Percentiles rank a stretch among this genome's conserved stretches.
Conservation (phyloP, 495 filamentous ascomycete genomes). For the Neurospora intermedia region DNA sequence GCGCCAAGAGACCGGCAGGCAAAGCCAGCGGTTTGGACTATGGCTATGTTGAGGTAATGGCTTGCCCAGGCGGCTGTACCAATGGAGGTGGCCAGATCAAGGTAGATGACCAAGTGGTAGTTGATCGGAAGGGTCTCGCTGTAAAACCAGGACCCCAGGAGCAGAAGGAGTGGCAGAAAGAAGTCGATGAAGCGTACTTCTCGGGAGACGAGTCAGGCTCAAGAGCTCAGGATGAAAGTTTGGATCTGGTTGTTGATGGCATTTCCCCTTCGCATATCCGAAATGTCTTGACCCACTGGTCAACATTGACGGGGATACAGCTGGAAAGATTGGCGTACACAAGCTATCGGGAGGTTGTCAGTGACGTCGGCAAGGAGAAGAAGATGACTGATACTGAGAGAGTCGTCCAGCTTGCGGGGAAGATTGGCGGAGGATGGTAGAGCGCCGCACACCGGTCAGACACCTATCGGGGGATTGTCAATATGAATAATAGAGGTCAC, state of each 20-base stretch:
- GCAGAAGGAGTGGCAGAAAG: conserved; percentile 76
- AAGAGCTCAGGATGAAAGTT: conserved; percentile 10
- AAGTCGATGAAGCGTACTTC: conserved; percentile 91
- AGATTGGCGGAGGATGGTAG: conserved; percentile 92
- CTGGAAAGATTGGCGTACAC: conserved; percentile 70
- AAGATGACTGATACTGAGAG: conserved; percentile 59
- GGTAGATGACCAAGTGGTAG: conserved; percentile 56
- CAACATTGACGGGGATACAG: conserved; percentile 52
- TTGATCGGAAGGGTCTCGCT: conserved; percentile 32
- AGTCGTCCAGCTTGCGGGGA: conserved; percentile 81
- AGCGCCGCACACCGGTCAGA: conserved; percentile 3
- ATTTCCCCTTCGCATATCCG: conserved; percentile 46
- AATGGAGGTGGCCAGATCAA: conserved; percentile 96
- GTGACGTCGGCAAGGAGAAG: conserved; percentile 75
- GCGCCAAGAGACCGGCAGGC: conserved; percentile 35
- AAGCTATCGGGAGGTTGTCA: conserved; percentile 81
- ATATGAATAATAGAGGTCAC: conserved; percentile 19
- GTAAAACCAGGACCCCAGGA: conserved; percentile 54
- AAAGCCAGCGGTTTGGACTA: conserved; percentile 47
- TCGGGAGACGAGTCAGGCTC: conserved; percentile 55
- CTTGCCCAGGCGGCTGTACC: conserved; percentile 93
- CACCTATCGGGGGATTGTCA: background rate
- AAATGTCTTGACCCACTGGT: conserved; percentile 61
- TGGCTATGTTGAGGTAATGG: conserved; percentile 96
- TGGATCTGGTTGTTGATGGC: conserved; percentile 40